A percentile compares a stretch with the other conserved stretches of the same genome.
These are phyloP conservation scores for Liriodendron chinense DNA, from an alignment of 164 flowering plant genomes.

Conservation along the genomic window DNA sequence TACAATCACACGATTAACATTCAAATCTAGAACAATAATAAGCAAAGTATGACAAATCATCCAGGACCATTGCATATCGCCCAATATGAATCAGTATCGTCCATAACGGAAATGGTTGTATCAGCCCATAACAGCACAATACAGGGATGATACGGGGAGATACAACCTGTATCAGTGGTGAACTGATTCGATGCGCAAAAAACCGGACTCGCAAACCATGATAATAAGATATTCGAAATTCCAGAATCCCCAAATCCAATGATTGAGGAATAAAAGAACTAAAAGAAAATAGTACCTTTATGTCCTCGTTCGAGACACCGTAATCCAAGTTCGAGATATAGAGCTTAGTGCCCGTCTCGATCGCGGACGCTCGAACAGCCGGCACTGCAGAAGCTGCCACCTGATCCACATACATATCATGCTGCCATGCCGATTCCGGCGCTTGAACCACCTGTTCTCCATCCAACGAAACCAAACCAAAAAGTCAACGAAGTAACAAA, in stretches of 20 bases:
- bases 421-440: conserved; percentile 64
- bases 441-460: conserved; percentile 39
- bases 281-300: conserved; percentile 44
- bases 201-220: background rate
- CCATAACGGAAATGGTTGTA: too few relatives aligned
- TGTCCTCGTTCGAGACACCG: conserved; percentile 80
- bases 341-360: conserved; percentile 81
- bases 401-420: conserved; percentile 59
- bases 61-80: too few relatives aligned
- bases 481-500: background rate
- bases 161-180: background rate
- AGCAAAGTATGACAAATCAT: too few relatives aligned
- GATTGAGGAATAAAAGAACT: background rate
- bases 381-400: conserved; percentile 21
- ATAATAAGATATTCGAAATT: background rate
- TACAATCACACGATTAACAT: too few relatives aligned
- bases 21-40: too few relatives aligned
- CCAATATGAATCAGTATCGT: too few relatives aligned
- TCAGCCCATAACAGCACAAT: background rate
- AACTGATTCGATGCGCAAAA: background rate
- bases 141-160: background rate
- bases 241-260: background rate
- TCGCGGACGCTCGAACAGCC: conserved; percentile 40
- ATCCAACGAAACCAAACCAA: background rate
- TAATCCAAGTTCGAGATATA: conserved; percentile 76